Evolutionary conservation across 495 filamentous ascomycete species (phyloP), one percentile per base, ranked within the genome.

Genomic region (Aspergillus sclerotiicarbonarius): DNA sequence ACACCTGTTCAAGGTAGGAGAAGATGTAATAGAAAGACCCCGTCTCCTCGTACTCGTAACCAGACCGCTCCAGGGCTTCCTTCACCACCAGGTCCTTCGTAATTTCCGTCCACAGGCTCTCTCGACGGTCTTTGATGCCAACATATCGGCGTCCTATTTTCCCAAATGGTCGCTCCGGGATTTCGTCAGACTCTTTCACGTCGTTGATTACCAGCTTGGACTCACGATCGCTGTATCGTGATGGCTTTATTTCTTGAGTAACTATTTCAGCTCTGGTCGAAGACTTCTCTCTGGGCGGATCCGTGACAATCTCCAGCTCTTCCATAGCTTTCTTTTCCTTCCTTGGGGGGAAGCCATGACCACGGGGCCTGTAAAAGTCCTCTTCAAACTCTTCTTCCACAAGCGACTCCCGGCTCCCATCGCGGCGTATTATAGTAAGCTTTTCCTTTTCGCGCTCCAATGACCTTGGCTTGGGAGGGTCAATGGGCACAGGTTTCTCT

Each of bases 61-160:
- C 91, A 57, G 85, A 69, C 52, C 86, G 75, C 58, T 96, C 87
- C 61, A 98, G 90, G 0, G 94, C 95, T 67, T 98, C 93, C 54
- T 84, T 83, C 39, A 87, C 81, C 12, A 98, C 91, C 48, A 98
- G 71, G 62, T 96, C 91, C 75, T 96, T 97, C 8, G 92, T 96
- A 63, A 98, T 92, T 69, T 98, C 94, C 0, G 94, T 98, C 95
- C 95, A 98, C 71, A 96, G 87, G 57, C 89, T 84, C 48, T 84
- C 86, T 52, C 81, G 69, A 18, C 63, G 66, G 32, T 72, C 64
- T 37, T 77, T 75, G 54, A 71, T 53, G 1, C 64, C 73, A n/a
- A 68, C 62, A 19, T 78, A 76, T 20, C 76, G 66, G 31, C 75
- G 72, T 25, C 65, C 75, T n/a, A 74, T 66, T 13, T 72, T 62